phyloP scores from a whole-genome alignment of 2,329 filamentous ascomycete genomes.

The Colletotrichum sp. region DNA sequence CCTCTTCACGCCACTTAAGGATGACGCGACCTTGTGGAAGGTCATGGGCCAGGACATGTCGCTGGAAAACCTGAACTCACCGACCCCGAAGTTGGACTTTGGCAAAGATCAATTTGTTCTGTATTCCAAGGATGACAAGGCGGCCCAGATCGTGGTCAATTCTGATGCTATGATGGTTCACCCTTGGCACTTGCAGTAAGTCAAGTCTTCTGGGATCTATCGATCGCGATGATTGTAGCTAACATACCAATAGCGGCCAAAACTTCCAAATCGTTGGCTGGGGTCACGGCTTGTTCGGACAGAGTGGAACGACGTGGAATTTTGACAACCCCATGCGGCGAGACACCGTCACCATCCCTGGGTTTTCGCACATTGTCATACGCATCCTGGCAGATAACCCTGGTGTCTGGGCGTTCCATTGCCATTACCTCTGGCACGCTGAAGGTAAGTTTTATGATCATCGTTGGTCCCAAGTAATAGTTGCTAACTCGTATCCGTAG shows the following conservation, averaged over 20 bases:
- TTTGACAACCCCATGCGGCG: slow-evolving; percentile 38
- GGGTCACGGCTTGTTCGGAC: slow-evolving; percentile 35
- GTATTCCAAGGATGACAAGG: slow-evolving; percentile 20
- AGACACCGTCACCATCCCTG: slow-evolving; percentile 55
- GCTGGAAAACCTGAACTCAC: slow-evolving; percentile 7
- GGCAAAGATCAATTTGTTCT: slow-evolving; percentile 19
- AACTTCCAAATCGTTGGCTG: slow-evolving; percentile 54
- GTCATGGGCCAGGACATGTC: slow-evolving; percentile 2
- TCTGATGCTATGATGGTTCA: slow-evolving; percentile 25
- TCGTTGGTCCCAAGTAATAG: too few species aligned
- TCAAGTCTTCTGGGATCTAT: background rate
- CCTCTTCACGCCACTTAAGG: slow-evolving; percentile 15
- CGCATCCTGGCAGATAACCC: slow-evolving; percentile 62
- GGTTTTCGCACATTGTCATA: slow-evolving; percentile 58
- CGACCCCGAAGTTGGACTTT: slow-evolving; percentile 10
- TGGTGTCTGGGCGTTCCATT: slow-evolving; percentile 63
- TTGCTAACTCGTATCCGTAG: background rate
- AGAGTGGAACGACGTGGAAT: slow-evolving; percentile 24
- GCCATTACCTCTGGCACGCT: slow-evolving; percentile 63
- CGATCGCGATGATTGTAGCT: background rate
- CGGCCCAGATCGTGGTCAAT: slow-evolving; percentile 28
- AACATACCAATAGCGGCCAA: slow-evolving; percentile 40
- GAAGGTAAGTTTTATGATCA: slow-evolving; percentile 32
- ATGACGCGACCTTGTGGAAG: slow-evolving; percentile 19
- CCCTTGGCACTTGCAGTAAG: slow-evolving; percentile 26